Conservation (phyloP, 352 stramenopile genomes). For the Globisporangium uncinulatum region DNA sequence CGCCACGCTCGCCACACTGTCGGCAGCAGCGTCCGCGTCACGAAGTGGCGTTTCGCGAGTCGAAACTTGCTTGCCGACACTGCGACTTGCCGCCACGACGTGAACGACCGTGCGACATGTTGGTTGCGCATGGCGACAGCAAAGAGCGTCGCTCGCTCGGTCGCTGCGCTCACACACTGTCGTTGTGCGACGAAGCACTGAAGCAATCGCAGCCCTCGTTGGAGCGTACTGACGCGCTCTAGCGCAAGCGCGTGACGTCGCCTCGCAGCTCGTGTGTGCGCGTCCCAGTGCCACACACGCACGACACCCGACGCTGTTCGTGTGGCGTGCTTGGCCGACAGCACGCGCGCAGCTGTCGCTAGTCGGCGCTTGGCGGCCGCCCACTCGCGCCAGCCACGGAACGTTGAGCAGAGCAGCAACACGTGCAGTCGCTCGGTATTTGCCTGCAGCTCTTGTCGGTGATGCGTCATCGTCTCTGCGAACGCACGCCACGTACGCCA, state of each 20-base stretch:
- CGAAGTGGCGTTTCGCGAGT: slow-evolving; percentile 17
- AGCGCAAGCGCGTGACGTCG: slow-evolving; percentile 15
- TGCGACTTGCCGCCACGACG: slow-evolving; percentile 19
- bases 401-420: slow-evolving; percentile 46
- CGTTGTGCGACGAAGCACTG: slow-evolving; percentile 7
- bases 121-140: slow-evolving; percentile 9
- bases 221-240: slow-evolving; percentile 14
- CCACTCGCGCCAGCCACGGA: slow-evolving; percentile 44
- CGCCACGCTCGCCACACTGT: slow-evolving; percentile 22
- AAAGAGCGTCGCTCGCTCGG: slow-evolving; percentile 22
- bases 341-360: slow-evolving; percentile 11
- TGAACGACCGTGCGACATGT: slow-evolving; percentile 14
- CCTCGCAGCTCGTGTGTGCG: slow-evolving; percentile 2
- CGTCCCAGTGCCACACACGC: slow-evolving; percentile 17
- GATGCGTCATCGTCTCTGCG: slow-evolving; percentile 11
- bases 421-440: slow-evolving; percentile 58
- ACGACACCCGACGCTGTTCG: slow-evolving; percentile 12
- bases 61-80: slow-evolving; percentile 17
- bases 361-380: slow-evolving; percentile 26
- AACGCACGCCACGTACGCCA: slow-evolving; percentile 25
- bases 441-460: slow-evolving; percentile 35
- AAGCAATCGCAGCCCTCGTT: slow-evolving; percentile 18
- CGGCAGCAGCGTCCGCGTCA: slow-evolving; percentile 23
- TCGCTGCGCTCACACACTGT: neutral
- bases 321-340: slow-evolving; percentile 20